Percentiles rank a stretch among this genome's conserved stretches.
phyloP scores from a whole-genome alignment of 2,329 filamentous ascomycete genomes.

The Phialocephala subalpina region DNA sequence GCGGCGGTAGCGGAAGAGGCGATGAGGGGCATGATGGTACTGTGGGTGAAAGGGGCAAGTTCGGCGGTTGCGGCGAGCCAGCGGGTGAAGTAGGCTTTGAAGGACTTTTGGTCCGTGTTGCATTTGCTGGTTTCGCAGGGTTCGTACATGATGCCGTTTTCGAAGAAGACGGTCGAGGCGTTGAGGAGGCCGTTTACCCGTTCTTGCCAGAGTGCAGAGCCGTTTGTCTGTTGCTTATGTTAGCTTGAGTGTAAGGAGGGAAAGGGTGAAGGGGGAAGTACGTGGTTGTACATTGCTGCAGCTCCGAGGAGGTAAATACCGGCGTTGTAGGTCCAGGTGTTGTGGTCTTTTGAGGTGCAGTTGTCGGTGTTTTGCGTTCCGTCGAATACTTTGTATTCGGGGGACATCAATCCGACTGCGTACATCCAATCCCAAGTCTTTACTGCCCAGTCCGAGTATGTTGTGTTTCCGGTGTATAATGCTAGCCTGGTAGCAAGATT shows the following conservation, averaged over 20 bases:
- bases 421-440: constrained; percentile 75
- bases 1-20: constrained; percentile 62
- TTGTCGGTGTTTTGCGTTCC: constrained; percentile 64
- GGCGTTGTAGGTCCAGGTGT: constrained; percentile 75
- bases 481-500: constrained; percentile 71
- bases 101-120: constrained; percentile 67
- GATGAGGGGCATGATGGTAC: constrained; percentile 60
- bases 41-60: constrained; percentile 66
- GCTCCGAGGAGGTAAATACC: constrained; percentile 71
- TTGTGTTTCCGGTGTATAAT: constrained; percentile 77
- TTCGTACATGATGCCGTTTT: constrained; percentile 69
- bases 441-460: constrained; percentile 82
- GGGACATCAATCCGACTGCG: constrained; percentile 63
- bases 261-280: constrained; percentile 40
- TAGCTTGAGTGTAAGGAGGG: constrained; percentile 14
- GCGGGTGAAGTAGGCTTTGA: constrained; percentile 68
- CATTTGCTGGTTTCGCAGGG: constrained; percentile 68
- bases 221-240: constrained; percentile 37
- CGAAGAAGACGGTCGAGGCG: constrained; percentile 62
- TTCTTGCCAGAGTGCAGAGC: constrained; percentile 58
- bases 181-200: constrained; percentile 64
- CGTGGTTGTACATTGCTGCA: constrained; percentile 55
- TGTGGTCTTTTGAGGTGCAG: constrained; percentile 65
- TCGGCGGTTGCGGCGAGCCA: constrained; percentile 70
- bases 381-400: constrained; percentile 63